Conservation (phyloP, 1,139 yeast genomes). For the Geotrichum aggregatum region DNA sequence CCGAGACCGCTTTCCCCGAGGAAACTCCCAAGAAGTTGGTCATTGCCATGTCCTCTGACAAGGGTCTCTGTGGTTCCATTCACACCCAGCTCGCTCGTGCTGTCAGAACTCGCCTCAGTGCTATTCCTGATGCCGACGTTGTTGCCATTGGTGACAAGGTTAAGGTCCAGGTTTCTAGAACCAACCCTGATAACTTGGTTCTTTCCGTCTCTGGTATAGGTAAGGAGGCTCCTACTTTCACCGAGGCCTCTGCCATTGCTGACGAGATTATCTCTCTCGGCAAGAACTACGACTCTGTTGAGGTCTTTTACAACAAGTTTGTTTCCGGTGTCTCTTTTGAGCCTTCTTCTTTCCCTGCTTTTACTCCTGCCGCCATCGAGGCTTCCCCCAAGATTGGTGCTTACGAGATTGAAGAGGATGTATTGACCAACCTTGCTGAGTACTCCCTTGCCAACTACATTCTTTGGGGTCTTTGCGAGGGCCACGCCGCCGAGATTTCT, state of each 20-base stretch:
- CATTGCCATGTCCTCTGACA: slow-evolving; percentile 90
- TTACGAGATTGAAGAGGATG: slow-evolving; percentile 76
- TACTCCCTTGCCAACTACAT: slow-evolving; percentile 87
- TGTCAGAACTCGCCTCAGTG: slow-evolving; percentile 65
- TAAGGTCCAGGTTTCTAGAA: slow-evolving; percentile 82
- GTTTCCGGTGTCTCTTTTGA: slow-evolving; percentile 85
- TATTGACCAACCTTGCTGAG: slow-evolving; percentile 56
- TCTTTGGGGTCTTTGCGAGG: slow-evolving; percentile 92
- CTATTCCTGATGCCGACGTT: slow-evolving; percentile 68
- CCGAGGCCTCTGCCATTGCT: slow-evolving; percentile 83
- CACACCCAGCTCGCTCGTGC: slow-evolving; percentile 92
- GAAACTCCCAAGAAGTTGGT: slow-evolving; percentile 54
- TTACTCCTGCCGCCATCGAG: slow-evolving; percentile 67
- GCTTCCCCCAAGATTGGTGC: slow-evolving; percentile 81
- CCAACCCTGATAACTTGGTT: slow-evolving; percentile 63
- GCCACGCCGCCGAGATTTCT: slow-evolving; percentile 95
- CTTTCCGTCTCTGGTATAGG: slow-evolving; percentile 87
- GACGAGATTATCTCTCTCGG: slow-evolving; percentile 67
- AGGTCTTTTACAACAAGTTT: slow-evolving; percentile 83
- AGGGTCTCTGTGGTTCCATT: slow-evolving; percentile 97
- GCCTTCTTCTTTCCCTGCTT: slow-evolving; percentile 69
- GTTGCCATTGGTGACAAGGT: slow-evolving; percentile 93
- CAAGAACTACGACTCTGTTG: slow-evolving; percentile 64
- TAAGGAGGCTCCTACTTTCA: slow-evolving; percentile 92
- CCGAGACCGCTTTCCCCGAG: slow-evolving; percentile 63